Conservation (phyloP, 495 filamentous ascomycete genomes). For the Eremomyces bilateralis region DNA sequence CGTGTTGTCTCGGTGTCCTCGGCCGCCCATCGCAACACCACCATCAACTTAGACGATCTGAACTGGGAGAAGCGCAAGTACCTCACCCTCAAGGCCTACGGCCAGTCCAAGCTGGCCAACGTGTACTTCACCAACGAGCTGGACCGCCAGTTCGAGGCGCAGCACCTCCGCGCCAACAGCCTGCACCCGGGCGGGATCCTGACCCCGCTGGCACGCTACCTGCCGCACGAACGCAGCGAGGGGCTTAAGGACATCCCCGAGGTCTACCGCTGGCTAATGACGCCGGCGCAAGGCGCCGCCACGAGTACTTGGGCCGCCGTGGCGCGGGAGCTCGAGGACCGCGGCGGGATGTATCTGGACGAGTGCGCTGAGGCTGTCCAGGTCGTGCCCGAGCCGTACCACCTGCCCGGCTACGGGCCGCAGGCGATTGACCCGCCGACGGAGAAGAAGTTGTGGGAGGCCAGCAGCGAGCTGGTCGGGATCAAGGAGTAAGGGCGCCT, state of each 20-base stretch:
- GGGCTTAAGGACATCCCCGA: neutral
- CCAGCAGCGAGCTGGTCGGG: conserved; percentile 7
- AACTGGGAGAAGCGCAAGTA: conserved; percentile 7
- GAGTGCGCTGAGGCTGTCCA: conserved; percentile 15
- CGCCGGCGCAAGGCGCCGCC: conserved; percentile 16
- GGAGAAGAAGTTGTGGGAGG: conserved; percentile 11
- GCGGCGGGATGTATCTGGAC: conserved; percentile 21
- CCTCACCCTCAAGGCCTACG: conserved; percentile 15
- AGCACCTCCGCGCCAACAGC: conserved; percentile 7
- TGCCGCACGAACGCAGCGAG: neutral
- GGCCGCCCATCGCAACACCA: conserved; percentile 5
- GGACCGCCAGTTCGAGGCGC: conserved; percentile 9
- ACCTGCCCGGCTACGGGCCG: conserved; percentile 7
- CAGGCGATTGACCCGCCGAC: conserved; percentile 8
- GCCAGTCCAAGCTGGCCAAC: conserved; percentile 11
- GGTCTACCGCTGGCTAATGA: no score
- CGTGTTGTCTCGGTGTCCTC: conserved; percentile 9
- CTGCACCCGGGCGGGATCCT: conserved; percentile 11
- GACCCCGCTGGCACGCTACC: neutral
- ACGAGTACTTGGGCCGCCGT: conserved; percentile 23
- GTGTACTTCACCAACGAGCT: conserved; percentile 15
- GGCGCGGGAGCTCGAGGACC: conserved; percentile 18
- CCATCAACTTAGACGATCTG: conserved; percentile 11
- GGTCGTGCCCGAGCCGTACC: conserved; percentile 4
- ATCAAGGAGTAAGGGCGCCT: no score